These are phyloP conservation scores for Vaccinium corymbosum DNA, from an alignment of 148 eudicot genomes.

Conservation along the genomic window DNA sequence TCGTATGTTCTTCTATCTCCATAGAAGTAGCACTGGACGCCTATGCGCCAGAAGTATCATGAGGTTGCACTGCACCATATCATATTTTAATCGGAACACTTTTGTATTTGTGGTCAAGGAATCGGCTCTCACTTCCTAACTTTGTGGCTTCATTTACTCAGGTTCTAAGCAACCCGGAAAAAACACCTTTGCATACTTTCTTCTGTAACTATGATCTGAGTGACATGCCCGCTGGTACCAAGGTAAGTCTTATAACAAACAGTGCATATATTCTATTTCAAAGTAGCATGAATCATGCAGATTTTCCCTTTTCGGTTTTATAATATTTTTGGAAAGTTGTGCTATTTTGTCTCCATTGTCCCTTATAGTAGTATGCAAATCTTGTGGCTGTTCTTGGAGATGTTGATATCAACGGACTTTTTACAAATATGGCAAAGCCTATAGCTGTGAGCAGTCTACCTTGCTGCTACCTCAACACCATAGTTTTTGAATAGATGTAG, in stretches of 20 bases:
- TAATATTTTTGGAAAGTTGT: neutral
- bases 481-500: too few relatives aligned
- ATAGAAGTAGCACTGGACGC: neutral
- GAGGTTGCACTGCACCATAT: neutral
- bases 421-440: neutral
- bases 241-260: constrained; percentile 37
- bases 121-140: neutral
- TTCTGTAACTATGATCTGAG: constrained; percentile 76
- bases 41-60: neutral
- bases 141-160: constrained; percentile 26
- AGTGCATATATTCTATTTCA: neutral
- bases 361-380: neutral
- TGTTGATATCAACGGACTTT: neutral
- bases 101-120: constrained; percentile 1
- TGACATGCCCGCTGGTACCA: constrained; percentile 80
- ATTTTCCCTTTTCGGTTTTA: neutral
- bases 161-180: constrained; percentile 82
- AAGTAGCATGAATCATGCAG: neutral
- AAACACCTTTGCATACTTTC: constrained; percentile 74
- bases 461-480: neutral
- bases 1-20: neutral
- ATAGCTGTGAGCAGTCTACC: neutral
- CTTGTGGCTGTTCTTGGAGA: neutral
- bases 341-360: neutral
- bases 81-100: neutral